Conservation (phyloP, 116 monocot genomes). For the Posidonia oceanica region DNA sequence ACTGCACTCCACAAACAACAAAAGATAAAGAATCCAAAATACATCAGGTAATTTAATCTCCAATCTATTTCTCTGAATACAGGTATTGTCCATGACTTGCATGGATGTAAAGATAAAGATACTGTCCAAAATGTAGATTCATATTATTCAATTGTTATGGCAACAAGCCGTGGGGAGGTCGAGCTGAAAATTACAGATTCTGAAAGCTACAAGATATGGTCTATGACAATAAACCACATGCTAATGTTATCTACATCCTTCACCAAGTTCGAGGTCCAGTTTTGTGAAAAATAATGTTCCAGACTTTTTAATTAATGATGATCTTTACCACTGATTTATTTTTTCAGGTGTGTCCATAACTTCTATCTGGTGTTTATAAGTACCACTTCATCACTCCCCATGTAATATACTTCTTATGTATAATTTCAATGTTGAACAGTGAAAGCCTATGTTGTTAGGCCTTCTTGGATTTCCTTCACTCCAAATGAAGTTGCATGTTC, state of each 20-base stretch:
- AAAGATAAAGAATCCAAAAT: not conserved
- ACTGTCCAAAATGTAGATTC: constrained; percentile 11
- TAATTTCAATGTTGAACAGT: too few species aligned
- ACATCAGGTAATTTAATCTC: too few species aligned
- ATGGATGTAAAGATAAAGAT: constrained; percentile 13
- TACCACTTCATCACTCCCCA: too few species aligned
- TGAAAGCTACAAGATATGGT: constrained; percentile 46
- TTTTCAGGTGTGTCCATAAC: not conserved
- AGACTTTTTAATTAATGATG: too few species aligned
- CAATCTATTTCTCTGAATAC: not conserved
- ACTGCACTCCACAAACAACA: not conserved
- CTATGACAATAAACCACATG: constrained; percentile 46
- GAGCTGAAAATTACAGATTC: constrained; percentile 29
- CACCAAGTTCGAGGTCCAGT: not conserved
- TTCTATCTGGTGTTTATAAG: not conserved
- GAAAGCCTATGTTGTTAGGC: too few species aligned
- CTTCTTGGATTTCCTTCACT: too few species aligned
- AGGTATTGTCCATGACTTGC: constrained; percentile 47
- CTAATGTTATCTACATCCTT: constrained; percentile 42
- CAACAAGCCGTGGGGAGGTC: constrained; percentile 49
- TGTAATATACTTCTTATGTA: too few species aligned
- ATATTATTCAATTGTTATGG: constrained; percentile 26
- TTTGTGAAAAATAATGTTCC: too few species aligned
- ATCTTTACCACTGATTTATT: too few species aligned
- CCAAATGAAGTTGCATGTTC: too few species aligned